These are phyloP conservation scores for Russula dissimulans DNA, from an alignment of 768 basidiomycete species.

Conservation along the genomic window DNA sequence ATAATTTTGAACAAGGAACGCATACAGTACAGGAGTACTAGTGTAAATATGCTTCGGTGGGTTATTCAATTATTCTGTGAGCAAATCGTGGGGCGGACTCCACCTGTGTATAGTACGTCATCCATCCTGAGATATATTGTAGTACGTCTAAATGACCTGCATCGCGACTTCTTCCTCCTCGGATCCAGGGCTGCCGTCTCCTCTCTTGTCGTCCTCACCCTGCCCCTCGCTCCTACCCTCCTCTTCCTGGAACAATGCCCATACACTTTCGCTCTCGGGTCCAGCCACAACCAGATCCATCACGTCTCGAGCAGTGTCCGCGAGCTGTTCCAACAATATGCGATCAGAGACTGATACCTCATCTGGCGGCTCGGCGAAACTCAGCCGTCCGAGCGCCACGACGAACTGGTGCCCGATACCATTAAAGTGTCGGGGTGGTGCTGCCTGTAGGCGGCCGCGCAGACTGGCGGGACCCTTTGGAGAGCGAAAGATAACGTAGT, in stretches of 20 bases:
- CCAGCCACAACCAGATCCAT: slow-evolving; percentile 27
- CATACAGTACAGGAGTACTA: too few species aligned
- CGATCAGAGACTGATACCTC: slow-evolving; percentile 19
- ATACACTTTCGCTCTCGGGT: slow-evolving; percentile 26
- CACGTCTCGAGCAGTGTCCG: slow-evolving; percentile 24
- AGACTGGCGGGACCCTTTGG: slow-evolving; percentile 34
- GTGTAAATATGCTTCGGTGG: too few species aligned
- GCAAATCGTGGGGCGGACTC: too few species aligned
- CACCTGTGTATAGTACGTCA: too few species aligned
- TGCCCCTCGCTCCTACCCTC: neutral
- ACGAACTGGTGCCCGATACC: slow-evolving; percentile 62
- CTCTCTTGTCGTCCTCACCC: neutral
- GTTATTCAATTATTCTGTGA: too few species aligned
- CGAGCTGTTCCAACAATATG: slow-evolving; percentile 21
- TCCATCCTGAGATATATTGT: neutral
- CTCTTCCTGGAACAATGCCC: slow-evolving; percentile 26
- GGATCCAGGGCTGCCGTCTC: neutral
- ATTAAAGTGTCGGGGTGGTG: slow-evolving; percentile 46
- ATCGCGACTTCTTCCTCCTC: neutral
- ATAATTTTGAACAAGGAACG: too few species aligned
- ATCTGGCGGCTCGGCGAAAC: slow-evolving; percentile 40
- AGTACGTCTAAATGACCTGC: neutral
- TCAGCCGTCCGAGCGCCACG: slow-evolving; percentile 67
- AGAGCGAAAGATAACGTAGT: slow-evolving; percentile 49
- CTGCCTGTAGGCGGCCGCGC: slow-evolving; percentile 47